Conservation (phyloP, 345 rosid genomes). For the Arabidopsis thaliana region DNA sequence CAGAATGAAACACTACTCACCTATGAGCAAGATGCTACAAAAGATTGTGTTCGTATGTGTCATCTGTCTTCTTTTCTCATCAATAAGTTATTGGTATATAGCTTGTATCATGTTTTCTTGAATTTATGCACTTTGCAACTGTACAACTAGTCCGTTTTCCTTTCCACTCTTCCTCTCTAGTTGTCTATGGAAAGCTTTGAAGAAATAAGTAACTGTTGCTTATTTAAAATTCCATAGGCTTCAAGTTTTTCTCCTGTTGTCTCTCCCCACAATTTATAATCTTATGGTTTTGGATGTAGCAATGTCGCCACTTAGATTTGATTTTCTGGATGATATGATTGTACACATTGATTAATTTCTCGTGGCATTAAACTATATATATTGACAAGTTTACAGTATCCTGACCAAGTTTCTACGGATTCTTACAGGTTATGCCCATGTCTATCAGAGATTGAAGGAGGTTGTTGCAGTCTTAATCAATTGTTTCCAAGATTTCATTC, state of each 20-base stretch:
- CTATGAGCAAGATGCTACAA: slow-evolving; percentile 58
- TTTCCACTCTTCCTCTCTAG: slow-evolving; percentile 11
- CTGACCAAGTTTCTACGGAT: slow-evolving; percentile 14
- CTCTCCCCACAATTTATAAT: not conserved
- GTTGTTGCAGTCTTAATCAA: slow-evolving; percentile 69
- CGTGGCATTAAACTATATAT: slow-evolving; percentile 12
- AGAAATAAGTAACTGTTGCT: slow-evolving; percentile 9
- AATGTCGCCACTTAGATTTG: not conserved
- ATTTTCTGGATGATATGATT: slow-evolving; percentile 11
- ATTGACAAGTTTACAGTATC: not conserved
- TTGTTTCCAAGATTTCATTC: slow-evolving; percentile 75
- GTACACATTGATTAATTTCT: not conserved
- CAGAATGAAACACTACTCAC: slow-evolving; percentile 56
- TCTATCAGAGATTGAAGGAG: slow-evolving; percentile 60
- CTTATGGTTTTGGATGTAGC: slow-evolving; percentile 17
- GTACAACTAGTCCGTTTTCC: slow-evolving; percentile 7
- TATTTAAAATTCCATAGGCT: not conserved
- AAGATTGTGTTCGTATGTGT: slow-evolving; percentile 64
- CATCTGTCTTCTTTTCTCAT: slow-evolving; percentile 26
- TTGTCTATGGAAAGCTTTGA: slow-evolving; percentile 23
- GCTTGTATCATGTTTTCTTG: slow-evolving; percentile 25
- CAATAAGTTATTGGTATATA: slow-evolving; percentile 9
- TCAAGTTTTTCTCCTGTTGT: not conserved
- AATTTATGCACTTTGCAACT: slow-evolving; percentile 13
- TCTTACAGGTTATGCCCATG: slow-evolving; percentile 55